Base-by-base conservation (phyloP, 2,329 filamentous ascomycete genomes). In the Cadophora malorum region DNA sequence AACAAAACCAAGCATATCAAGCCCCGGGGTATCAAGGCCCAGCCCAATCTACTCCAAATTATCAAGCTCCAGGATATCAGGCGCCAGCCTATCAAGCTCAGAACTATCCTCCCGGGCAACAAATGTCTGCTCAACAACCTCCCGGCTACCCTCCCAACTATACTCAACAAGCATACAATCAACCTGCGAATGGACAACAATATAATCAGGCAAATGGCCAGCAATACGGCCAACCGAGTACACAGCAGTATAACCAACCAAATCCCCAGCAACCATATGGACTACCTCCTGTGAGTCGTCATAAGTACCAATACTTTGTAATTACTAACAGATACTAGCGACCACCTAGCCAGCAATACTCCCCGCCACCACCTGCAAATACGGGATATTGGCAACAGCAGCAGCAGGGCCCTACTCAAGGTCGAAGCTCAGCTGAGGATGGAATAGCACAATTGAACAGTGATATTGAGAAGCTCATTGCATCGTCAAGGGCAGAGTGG, bases 391-490 rank as follows among this genome's bases (percentile, higher is more conserved):
- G 74, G 74, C 75, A 76, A 59, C 66, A 67, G 62, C 67, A 64
- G 56, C 73, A 64, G 56, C 73, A 74, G 59, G 65, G 68, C 76
- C 82, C 69, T 50, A 49, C 65, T 60, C 70, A 73, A 64, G 70
- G 72, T 45, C 75, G 74, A 71, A 65, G 66, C 63, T 80, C 69
- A 53, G 74, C 76, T 77, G 84, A 84, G 73, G 83, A 86, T 82
- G 88, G 88, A 81, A 83, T 91, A 83, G 90, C 92, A 76, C 87
- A 88, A 76, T 85, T 98, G 79, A 93, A 92, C 81, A 87, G 86
- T 82, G 94, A 97, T 81, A 90, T 97, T 78, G 88, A 91, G 75
- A 88, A 87, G 76, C 84, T 97, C 74, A 93, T 97, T 78, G 81
- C 85, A 76, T 87, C 87, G 73, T 90, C 91, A 72, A 90, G 90